A percentile compares a stretch with the other conserved stretches of the same genome.
phyloP scores from a whole-genome alignment of 768 basidiomycete species.

The Naganishia vishniacii region DNA sequence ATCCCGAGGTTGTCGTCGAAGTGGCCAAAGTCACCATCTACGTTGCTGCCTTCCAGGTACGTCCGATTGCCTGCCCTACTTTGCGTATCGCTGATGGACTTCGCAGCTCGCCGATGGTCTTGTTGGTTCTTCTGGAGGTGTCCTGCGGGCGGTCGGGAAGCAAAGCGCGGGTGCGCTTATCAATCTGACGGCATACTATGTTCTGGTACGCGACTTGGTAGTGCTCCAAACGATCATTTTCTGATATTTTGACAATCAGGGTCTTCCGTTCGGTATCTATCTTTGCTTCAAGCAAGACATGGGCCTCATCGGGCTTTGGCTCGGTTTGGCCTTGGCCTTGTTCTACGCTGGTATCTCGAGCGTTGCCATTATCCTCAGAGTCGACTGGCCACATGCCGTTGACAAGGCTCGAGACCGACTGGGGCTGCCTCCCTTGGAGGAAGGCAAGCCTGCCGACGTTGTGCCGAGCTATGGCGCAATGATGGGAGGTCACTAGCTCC shows the following conservation, averaged over 20 bases:
- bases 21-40: constrained; percentile 69
- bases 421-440: constrained; percentile 19
- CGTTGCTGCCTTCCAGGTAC: constrained; percentile 55
- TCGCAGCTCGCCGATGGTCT: constrained; percentile 77
- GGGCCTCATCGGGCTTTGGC: constrained; percentile 73
- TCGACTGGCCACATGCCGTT: constrained; percentile 22
- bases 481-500: constrained; percentile 18
- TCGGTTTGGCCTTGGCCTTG: constrained; percentile 55
- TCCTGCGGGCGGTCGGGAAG: constrained; percentile 76
- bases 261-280: constrained; percentile 75
- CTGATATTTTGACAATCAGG: constrained; percentile 38
- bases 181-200: constrained; percentile 76
- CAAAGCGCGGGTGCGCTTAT: constrained; percentile 69
- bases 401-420: constrained; percentile 22
- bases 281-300: constrained; percentile 62
- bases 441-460: constrained; percentile 8
- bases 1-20: constrained; percentile 57
- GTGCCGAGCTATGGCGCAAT: constrained; percentile 16
- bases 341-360: constrained; percentile 23
- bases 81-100: not conserved
- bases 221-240: not conserved
- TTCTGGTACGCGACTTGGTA: constrained; percentile 55
- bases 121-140: constrained; percentile 63
- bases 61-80: not conserved
- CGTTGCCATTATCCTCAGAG: constrained; percentile 17